Evolutionary conservation across 495 filamentous ascomycete species (phyloP).

Genomic region (Aspergillus baeticus): DNA sequence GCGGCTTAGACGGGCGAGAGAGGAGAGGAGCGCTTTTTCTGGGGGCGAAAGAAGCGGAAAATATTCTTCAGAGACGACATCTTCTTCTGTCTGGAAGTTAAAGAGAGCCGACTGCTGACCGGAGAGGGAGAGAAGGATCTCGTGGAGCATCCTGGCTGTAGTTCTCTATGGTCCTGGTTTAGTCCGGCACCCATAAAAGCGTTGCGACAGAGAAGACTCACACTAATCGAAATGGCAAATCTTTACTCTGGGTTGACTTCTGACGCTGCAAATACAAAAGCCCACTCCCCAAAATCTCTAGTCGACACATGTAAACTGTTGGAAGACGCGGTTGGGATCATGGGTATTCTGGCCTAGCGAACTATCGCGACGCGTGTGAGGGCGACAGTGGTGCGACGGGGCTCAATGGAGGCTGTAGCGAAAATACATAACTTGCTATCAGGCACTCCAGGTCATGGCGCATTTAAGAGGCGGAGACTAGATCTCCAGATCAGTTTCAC

Average conservation of each 20-base stretch:
- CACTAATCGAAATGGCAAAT: slow-evolving; percentile 25
- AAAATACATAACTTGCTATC: background rate
- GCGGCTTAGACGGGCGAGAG: slow-evolving; percentile 70
- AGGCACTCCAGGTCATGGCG: too few species aligned
- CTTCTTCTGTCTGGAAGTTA: slow-evolving; percentile 37
- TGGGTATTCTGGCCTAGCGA: background rate
- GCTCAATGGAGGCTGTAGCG: background rate
- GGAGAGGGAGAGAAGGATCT: slow-evolving; percentile 91
- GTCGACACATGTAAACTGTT: slow-evolving; percentile 48
- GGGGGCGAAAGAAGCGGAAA: slow-evolving; percentile 66
- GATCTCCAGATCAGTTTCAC: too few species aligned
- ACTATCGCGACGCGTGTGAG: slow-evolving; percentile 14
- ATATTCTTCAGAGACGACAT: slow-evolving; percentile 38
- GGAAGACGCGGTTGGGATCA: background rate
- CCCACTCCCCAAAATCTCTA: slow-evolving; percentile 47
- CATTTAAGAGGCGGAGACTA: too few species aligned
- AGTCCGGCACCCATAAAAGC: slow-evolving; percentile 3
- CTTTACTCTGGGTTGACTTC: slow-evolving; percentile 22
- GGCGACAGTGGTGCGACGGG: background rate
- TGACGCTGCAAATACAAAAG: slow-evolving; percentile 45
- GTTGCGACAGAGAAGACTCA: background rate
- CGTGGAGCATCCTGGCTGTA: slow-evolving; percentile 79
- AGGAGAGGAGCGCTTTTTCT: slow-evolving; percentile 76
- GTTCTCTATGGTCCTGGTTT: slow-evolving; percentile 22
- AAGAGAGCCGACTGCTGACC: slow-evolving; percentile 90